Percentiles rank a stretch among this genome's conserved stretches.
phyloP scores from a whole-genome alignment of 108 stramenopile genomes.

The Cylindrotheca closterium region DNA sequence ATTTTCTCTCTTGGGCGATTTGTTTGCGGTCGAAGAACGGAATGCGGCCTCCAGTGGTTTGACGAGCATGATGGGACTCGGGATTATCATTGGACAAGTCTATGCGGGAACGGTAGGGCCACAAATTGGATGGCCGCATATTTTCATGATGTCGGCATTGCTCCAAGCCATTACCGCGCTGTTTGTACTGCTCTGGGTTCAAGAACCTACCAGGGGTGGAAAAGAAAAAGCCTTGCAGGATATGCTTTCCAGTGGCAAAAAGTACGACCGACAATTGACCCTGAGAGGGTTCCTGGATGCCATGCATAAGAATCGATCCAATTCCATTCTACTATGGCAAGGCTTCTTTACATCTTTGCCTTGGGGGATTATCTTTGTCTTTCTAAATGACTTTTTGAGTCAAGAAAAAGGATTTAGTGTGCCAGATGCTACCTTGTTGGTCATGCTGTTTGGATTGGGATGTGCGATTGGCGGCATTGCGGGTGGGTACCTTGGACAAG shows the following conservation, averaged over 20 bases:
- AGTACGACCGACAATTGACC: constrained; percentile 68
- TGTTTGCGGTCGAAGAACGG: constrained; percentile 61
- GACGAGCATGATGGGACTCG: constrained; percentile 77
- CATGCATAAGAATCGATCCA: constrained; percentile 52
- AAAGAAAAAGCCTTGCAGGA: constrained; percentile 67
- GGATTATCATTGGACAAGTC: constrained; percentile 66
- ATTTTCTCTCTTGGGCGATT: constrained; percentile 69
- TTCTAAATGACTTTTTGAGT: constrained; percentile 67
- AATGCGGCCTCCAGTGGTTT: constrained; percentile 67
- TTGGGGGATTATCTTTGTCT: constrained; percentile 72
- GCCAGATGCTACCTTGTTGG: constrained; percentile 59
- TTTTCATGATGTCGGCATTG: constrained; percentile 46
- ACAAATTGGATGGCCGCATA: constrained; percentile 47
- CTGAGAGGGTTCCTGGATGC: constrained; percentile 55
- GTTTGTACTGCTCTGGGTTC: constrained; percentile 44
- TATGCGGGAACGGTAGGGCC: constrained; percentile 60
- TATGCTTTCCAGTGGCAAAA: constrained; percentile 50
- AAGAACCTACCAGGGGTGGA: constrained; percentile 67
- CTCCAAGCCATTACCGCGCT: constrained; percentile 36
- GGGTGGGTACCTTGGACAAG: constrained; percentile 56
- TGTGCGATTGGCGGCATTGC: constrained; percentile 60
- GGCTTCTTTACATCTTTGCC: constrained; percentile 65
- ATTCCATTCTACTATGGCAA: constrained; percentile 52
- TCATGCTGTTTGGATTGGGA: constrained; percentile 59
- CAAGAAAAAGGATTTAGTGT: constrained; percentile 69